phyloP scores from a whole-genome alignment of 108 stramenopile genomes.

The Nannochloropsis gaditana region DNA sequence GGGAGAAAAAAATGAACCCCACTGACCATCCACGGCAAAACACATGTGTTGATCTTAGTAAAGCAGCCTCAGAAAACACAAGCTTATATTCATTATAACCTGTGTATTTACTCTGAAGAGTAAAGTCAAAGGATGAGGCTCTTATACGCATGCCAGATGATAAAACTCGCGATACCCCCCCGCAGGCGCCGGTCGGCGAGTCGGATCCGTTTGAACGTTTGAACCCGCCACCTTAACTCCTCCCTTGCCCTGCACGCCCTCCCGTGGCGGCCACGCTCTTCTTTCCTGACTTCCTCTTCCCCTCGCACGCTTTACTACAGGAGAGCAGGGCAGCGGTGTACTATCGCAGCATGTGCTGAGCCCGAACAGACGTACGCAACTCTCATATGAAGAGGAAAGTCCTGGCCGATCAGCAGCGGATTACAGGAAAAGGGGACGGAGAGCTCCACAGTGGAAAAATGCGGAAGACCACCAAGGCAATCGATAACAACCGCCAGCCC shows the following conservation, averaged over 20 bases:
- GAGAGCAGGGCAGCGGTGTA: neutral
- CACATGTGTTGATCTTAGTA: neutral
- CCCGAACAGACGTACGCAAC: neutral
- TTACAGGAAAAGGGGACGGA: neutral
- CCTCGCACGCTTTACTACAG: no score
- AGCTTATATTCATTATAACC: no score
- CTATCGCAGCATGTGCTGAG: neutral
- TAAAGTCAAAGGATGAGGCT: no score
- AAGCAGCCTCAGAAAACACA: neutral
- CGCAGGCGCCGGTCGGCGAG: neutral
- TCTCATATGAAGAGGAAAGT: neutral
- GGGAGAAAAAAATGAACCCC: neutral
- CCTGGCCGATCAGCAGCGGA: neutral
- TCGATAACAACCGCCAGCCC: constrained; percentile 19
- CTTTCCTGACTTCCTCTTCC: no score
- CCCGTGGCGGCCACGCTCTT: no score
- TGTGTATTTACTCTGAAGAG: no score
- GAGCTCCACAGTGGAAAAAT: neutral
- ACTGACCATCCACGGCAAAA: neutral
- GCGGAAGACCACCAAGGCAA: neutral
- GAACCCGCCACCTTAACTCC: no score
- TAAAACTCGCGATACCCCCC: neutral
- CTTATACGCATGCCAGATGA: no score
- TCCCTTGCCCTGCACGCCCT: no score
- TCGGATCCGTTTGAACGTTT: no score